A percentile compares a stretch with the other conserved stretches of the same genome.
phyloP scores from a whole-genome alignment of 306 rosid genomes.

The Cucumis melo region DNA sequence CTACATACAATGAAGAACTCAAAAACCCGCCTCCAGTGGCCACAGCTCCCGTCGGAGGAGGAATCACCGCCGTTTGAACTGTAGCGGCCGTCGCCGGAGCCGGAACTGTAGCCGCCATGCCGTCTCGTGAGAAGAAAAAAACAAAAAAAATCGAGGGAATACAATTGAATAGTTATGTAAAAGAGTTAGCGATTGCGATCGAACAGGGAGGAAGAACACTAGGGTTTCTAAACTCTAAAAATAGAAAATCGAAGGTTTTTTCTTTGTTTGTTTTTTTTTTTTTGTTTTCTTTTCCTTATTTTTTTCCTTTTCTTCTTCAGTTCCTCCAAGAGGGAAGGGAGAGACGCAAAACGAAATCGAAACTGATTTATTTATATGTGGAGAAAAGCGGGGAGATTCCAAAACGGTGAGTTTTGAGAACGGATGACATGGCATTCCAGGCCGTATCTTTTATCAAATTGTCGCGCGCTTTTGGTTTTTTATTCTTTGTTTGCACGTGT shows the following conservation, averaged over 20 bases:
- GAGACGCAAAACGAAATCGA: neutral
- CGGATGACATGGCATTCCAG: neutral
- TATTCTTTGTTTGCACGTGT: too few species aligned
- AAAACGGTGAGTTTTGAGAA: neutral
- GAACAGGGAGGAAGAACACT: neutral
- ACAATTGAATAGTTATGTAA: neutral
- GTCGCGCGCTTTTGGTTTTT: neutral
- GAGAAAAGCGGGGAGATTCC: neutral
- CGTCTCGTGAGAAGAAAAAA: neutral
- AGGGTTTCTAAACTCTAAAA: neutral
- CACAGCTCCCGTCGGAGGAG: constrained; percentile 10
- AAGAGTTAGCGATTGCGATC: neutral
- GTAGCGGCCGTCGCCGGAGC: neutral
- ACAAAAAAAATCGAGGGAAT: neutral
- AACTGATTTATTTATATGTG: neutral
- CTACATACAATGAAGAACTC: constrained; percentile 58
- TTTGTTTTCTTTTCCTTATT: neutral
- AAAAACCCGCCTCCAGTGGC: constrained; percentile 14
- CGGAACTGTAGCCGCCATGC: constrained; percentile 10
- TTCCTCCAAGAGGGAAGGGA: neutral
- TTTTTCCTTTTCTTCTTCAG: neutral
- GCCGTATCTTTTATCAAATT: neutral
- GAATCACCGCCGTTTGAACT: constrained; percentile 20
- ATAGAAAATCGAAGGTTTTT: neutral
- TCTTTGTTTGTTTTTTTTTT: neutral